Evolutionary conservation across 2,329 filamentous ascomycete species (phyloP).

Genomic region (Escovopsis sp.): DNA sequence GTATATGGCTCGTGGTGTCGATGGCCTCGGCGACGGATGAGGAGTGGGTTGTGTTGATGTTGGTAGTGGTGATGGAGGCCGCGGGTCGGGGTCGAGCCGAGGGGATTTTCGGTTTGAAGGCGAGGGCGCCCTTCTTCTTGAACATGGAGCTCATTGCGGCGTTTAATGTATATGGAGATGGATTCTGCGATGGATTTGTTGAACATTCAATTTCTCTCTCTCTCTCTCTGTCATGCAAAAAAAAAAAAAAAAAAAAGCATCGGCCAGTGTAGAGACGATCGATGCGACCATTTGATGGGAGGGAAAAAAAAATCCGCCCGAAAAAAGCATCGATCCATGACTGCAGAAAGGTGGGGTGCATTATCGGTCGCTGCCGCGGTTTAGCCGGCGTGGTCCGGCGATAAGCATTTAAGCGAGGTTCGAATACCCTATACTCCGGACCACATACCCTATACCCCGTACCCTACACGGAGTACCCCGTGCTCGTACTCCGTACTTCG

Average conservation of each 20-base stretch:
- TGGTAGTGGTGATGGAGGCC: constrained; percentile 18
- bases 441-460: too few relatives aligned
- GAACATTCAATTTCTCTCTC: too few relatives aligned
- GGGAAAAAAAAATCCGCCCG: neutral
- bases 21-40: too few relatives aligned
- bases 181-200: too few relatives aligned
- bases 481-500: too few relatives aligned
- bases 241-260: neutral
- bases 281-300: neutral
- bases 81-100: constrained; percentile 35
- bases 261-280: too few relatives aligned
- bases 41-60: too few relatives aligned
- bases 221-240: neutral
- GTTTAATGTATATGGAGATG: neutral
- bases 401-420: constrained; percentile 12
- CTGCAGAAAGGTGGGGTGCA: neutral
- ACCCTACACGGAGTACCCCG: too few relatives aligned
- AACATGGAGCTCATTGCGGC: constrained; percentile 49
- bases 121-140: constrained; percentile 47
- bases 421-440: too few relatives aligned
- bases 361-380: constrained; percentile 11
- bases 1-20: neutral
- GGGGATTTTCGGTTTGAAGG: constrained; percentile 58
- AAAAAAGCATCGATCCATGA: neutral
- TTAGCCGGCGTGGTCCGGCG: constrained; percentile 20